Evolutionary conservation across 202 grass and related monocot genomes (phyloP), one percentile per base, ranked within the genome.

Genomic region (Panicum hallii): DNA sequence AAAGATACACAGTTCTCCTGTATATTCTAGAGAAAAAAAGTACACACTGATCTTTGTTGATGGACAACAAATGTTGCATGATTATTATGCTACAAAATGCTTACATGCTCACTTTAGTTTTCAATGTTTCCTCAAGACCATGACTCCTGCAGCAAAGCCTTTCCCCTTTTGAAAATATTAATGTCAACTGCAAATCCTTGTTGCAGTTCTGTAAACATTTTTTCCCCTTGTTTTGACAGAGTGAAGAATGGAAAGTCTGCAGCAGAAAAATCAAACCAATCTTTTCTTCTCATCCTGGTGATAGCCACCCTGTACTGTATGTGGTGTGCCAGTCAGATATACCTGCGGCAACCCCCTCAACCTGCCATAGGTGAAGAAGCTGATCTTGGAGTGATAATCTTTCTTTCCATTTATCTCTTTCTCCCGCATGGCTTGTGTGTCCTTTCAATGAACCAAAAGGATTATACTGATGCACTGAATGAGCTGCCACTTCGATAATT

Each of bases 321-420:
- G 68, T 98, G 95, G 92, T 98, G 91, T 78, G 90, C 89, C 32
- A 83, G 79, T 84, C 92, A 98, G 77, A 98, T 95, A 93, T 98
- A 98, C 78, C 81, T 93, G 74, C 58, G 87, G 44, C 83, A 93
- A 47, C 90, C 92, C 47, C 87, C 85, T 70, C 92, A 88, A 53
- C 89, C 95, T 0, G 91, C 95, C 11, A 90, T 98, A 38, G 95
- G 92, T 82, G 95, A 98, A 95, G 95, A 98, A 82, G 95, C 95
- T 80, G 95, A 98, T 92, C 95, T 98, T 22, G 93, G 95, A 43
- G 92, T 98, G 49, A 86, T 98, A 43, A 81, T 98, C 5, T 98
- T 98, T 85, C 72, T 98, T 61, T 50, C 70, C 56, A 79, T 91
- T 82, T 98, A 93, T 74, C 92, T 95, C 80, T 95, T 98, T 73